These are phyloP conservation scores for Myriosclerotinia duriaeana DNA, from an alignment of 2,329 filamentous ascomycete genomes.

Conservation along the genomic window DNA sequence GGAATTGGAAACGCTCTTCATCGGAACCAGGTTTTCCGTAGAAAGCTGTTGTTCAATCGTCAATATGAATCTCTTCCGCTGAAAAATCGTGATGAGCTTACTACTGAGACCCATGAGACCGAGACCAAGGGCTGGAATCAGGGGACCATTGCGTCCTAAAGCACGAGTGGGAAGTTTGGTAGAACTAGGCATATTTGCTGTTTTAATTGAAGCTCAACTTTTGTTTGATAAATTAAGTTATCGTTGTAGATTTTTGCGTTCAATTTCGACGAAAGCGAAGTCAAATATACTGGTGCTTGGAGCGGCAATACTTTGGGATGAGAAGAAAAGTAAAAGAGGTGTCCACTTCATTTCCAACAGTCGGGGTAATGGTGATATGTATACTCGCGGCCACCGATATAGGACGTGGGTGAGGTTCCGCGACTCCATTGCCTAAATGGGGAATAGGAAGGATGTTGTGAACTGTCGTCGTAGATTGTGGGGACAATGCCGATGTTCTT, in stretches of 20 bases:
- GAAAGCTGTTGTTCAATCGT: slow-evolving; percentile 14
- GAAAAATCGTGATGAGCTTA: not conserved
- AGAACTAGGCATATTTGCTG: slow-evolving; percentile 19
- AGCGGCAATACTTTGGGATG: not conserved
- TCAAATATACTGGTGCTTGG: not conserved
- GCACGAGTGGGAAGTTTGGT: slow-evolving; percentile 26
- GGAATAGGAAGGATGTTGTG: slow-evolving; percentile 9
- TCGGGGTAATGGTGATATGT: slow-evolving; percentile 20
- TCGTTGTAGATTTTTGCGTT: not conserved
- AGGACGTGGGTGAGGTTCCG: slow-evolving; percentile 9
- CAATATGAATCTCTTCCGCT: not conserved
- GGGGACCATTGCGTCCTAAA: slow-evolving; percentile 24
- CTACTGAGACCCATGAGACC: slow-evolving; percentile 27
- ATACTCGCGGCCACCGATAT: slow-evolving; percentile 15
- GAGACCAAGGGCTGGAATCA: slow-evolving; percentile 26
- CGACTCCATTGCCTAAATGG: slow-evolving; percentile 21
- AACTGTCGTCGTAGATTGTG: slow-evolving; percentile 2
- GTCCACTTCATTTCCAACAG: not conserved
- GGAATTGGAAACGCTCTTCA: slow-evolving; percentile 41
- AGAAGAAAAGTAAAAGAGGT: slow-evolving; percentile 11
- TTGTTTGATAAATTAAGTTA: not conserved
- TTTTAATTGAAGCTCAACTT: not conserved
- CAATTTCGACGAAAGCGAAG: not conserved
- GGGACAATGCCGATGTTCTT: not conserved
- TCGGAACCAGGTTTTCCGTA: slow-evolving; percentile 41